Evolutionary conservation across 345 rosid species (phyloP).

Genomic region (Brassica cretica): DNA sequence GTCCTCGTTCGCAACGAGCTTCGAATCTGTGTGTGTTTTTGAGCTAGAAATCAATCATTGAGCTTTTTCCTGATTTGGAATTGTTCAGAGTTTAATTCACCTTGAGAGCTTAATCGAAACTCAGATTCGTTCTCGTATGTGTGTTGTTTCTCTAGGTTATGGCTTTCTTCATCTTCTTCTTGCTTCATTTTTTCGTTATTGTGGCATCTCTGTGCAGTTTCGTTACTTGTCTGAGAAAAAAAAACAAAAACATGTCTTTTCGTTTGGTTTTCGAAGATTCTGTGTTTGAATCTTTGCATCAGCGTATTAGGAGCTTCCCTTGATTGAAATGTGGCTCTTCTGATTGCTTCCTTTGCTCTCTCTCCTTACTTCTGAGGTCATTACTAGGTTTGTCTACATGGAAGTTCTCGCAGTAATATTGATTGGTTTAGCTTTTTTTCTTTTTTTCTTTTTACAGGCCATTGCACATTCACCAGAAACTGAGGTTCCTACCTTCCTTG

Average conservation of each 20-base stretch:
- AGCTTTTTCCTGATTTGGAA: too few relatives aligned
- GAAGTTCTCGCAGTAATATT: not conserved
- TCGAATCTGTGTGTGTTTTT: too few relatives aligned
- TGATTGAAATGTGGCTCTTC: slow-evolving; percentile 16
- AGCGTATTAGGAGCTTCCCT: slow-evolving; percentile 9
- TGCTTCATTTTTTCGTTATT: too few relatives aligned
- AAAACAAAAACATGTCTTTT: not conserved
- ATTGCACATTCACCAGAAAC: slow-evolving; percentile 5
- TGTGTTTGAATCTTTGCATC: not conserved
- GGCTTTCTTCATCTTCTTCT: too few relatives aligned
- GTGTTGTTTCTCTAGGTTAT: too few relatives aligned
- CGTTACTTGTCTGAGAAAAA: not conserved
- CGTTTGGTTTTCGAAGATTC: not conserved
- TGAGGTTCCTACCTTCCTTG: slow-evolving; percentile 2
- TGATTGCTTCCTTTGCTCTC: not conserved
- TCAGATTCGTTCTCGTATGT: slow-evolving; percentile 21
- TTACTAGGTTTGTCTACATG: not conserved
- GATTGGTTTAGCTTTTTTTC: slow-evolving; percentile 23
- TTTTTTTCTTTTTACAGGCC: slow-evolving; percentile 23
- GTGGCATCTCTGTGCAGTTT: not conserved
- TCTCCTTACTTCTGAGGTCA: not conserved
- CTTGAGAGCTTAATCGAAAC: not conserved
- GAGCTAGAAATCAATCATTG: too few relatives aligned
- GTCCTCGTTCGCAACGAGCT: too few relatives aligned
- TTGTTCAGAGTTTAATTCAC: not conserved